Conservation (phyloP, 2,329 filamentous ascomycete genomes). For the Cytospora chrysosperma region DNA sequence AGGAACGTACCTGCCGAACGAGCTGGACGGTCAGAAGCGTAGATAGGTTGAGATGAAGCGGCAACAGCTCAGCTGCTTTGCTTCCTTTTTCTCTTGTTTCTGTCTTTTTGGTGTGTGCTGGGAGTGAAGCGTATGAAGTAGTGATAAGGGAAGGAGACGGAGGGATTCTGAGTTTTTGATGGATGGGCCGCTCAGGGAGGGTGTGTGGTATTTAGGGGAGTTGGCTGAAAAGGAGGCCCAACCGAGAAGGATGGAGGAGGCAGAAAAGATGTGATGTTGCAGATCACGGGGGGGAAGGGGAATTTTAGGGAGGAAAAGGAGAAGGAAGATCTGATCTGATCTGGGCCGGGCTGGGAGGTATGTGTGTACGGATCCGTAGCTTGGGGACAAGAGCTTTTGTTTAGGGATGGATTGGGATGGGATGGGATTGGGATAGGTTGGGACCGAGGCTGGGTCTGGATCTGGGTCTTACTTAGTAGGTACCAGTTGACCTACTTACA, state of each 20-base stretch:
- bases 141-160: neutral
- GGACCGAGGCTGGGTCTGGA: constrained; percentile 1
- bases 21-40: neutral
- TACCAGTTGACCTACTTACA: no score
- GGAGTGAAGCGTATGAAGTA: neutral
- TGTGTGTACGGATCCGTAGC: no score
- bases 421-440: neutral
- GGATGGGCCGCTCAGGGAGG: neutral
- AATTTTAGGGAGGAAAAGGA: neutral
- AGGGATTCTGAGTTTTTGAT: neutral
- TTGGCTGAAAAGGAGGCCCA: neutral
- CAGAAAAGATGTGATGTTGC: neutral
- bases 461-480: no score
- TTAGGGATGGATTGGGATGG: neutral
- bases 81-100: neutral
- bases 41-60: neutral
- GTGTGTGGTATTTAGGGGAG: constrained; percentile 5
- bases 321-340: neutral
- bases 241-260: neutral
- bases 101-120: neutral
- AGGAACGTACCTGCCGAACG: constrained; percentile 2
- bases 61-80: neutral
- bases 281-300: neutral
- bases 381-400: no score
- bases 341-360: no score